These are phyloP conservation scores for Sparassis latifolia DNA, from an alignment of 1,284 basidiomycete species.

Conservation along the genomic window DNA sequence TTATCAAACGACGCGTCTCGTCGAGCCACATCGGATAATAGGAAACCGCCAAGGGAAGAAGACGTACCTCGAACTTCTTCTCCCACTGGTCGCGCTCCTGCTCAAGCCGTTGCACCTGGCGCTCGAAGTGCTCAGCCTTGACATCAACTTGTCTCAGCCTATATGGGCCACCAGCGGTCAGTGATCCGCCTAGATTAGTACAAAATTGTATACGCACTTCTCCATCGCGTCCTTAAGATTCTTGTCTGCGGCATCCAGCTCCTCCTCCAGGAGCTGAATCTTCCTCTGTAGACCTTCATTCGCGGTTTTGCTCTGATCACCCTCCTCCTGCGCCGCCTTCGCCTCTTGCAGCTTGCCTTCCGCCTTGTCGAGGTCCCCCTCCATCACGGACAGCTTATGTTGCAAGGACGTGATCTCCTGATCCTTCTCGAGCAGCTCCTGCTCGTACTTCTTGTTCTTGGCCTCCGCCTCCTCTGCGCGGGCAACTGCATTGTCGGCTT, in stretches of 20 bases:
- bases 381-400: constrained; percentile 70
- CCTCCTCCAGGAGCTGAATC: constrained; percentile 89
- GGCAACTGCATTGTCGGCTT: constrained; percentile 77
- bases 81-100: constrained; percentile 93
- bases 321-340: constrained; percentile 69
- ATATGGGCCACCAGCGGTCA: constrained; percentile 8
- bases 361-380: constrained; percentile 70
- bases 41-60: not conserved
- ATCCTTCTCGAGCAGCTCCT: constrained; percentile 77
- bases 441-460: constrained; percentile 82
- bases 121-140: constrained; percentile 98
- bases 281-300: constrained; percentile 81
- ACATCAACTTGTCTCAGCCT: constrained; percentile 97
- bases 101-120: constrained; percentile 83
- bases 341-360: constrained; percentile 70
- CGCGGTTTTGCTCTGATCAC: constrained; percentile 68
- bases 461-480: constrained; percentile 84
- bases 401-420: constrained; percentile 85
- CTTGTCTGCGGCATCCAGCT: constrained; percentile 95
- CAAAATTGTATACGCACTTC: constrained; percentile 62
- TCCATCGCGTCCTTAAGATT: constrained; percentile 95
- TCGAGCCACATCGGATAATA: too few species aligned
- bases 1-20: too few species aligned
- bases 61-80: constrained; percentile 85
- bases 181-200: not conserved